Base-by-base conservation (phyloP, 2,329 filamentous ascomycete species). In the Monosporascus sp. region DNA sequence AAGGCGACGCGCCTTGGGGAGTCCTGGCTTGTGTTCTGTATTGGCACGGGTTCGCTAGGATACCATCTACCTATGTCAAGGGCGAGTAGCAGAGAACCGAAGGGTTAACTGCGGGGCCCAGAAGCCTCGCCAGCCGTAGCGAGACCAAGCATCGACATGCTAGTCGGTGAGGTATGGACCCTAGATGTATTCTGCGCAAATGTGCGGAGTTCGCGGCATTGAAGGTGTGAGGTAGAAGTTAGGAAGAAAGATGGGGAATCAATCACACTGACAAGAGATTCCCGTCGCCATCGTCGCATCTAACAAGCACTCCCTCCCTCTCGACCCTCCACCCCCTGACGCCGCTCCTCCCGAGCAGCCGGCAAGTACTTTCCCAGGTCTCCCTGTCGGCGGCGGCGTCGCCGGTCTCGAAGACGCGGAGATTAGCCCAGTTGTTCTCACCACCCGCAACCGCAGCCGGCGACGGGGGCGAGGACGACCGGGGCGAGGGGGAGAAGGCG, bases 321-420 rank as follows among this genome's bases (percentile, higher is more conserved):
- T 69, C 72, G 45, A 76, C 71, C 19, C 65, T 69, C 79, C 79
- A 82, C 3, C 66, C 68, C 22, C 65, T 61, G 2, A 67, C 62
- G 0, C 64, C 64, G 47, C 66, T 69, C 19, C 68, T 61, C 37
- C 72, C 66, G 0, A 77, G 64, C 55, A 71, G 73, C 37, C 74
- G 36, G 8, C 60, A 52, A 11, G 60, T 72, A 69, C 75, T 70
- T 1, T 72, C 66, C 78, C 78, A 81, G 3, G 71, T 71, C 51
- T 76, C 75, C 38, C 61, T 64, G 54, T 79, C 73, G 0, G 71
- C 73, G 0, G 71, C 71, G 0, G 70, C 65, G 55, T 82, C 79
- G 26, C 78, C 79, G 44, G 72, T 77, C 63, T 81, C 77, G 50
- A 82, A 80, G 5, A 72, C 68, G 20, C 65, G 68, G 11, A 82